These are phyloP conservation scores for Helianthus annuus DNA, from an alignment of 129 eudicot species.

Conservation along the genomic window DNA sequence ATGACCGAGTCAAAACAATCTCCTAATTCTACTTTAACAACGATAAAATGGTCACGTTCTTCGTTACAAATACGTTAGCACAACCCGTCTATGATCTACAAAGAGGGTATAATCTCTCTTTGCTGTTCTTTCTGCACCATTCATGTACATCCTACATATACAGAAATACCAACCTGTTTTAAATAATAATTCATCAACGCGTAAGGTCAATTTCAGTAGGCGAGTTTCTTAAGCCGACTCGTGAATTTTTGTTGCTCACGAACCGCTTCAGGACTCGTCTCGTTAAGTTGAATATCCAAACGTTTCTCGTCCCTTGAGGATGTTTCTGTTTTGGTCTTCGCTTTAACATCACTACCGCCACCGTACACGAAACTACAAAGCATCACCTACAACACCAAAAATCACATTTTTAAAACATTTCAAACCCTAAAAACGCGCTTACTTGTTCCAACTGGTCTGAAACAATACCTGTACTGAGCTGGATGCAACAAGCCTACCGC, in stretches of 20 bases:
- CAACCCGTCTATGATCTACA: slow-evolving; percentile 36
- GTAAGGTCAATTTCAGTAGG: slow-evolving; percentile 74
- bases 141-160: slow-evolving; percentile 62
- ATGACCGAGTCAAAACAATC: not conserved
- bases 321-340: slow-evolving; percentile 46
- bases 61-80: slow-evolving; percentile 36
- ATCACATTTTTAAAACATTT: not conserved
- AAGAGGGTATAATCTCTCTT: slow-evolving; percentile 11
- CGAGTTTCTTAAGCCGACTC: slow-evolving; percentile 45
- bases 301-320: slow-evolving; percentile 31
- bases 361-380: slow-evolving; percentile 82
- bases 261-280: slow-evolving; percentile 34
- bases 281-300: slow-evolving; percentile 34
- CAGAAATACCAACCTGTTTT: slow-evolving; percentile 30
- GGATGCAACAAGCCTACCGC: slow-evolving; percentile 76
- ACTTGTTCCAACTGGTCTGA: not conserved
- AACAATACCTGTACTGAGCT: slow-evolving; percentile 68
- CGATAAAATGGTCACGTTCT: slow-evolving; percentile 20
- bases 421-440: not conserved
- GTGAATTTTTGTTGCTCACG: slow-evolving; percentile 47
- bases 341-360: slow-evolving; percentile 50
- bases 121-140: slow-evolving; percentile 15
- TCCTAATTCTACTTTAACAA: slow-evolving; percentile 26
- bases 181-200: slow-evolving; percentile 43
- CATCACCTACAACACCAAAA: slow-evolving; percentile 58